These are phyloP conservation scores for Aspergillus sp. DNA, from an alignment of 2,329 filamentous ascomycete genomes.

Conservation along the genomic window DNA sequence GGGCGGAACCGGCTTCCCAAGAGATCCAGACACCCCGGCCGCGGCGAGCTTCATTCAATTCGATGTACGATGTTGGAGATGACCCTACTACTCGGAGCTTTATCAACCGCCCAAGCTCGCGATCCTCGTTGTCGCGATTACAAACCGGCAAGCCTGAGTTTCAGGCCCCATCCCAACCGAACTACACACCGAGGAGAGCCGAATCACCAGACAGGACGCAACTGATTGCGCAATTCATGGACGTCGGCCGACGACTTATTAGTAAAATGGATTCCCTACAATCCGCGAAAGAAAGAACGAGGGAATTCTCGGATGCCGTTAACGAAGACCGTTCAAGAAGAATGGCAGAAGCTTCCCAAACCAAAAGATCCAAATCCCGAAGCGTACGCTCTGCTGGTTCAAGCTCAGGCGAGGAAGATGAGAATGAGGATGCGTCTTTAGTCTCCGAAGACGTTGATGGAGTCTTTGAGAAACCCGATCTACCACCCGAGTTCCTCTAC, in stretches of 20 bases:
- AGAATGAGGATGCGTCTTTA: slow-evolving; percentile 19
- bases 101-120: slow-evolving; percentile 40
- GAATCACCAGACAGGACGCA: slow-evolving; percentile 36
- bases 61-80: slow-evolving; percentile 51
- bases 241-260: slow-evolving; percentile 38
- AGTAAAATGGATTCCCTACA: slow-evolving; percentile 31
- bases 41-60: slow-evolving; percentile 57
- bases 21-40: slow-evolving; percentile 32
- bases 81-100: slow-evolving; percentile 50
- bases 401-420: slow-evolving; percentile 7
- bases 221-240: slow-evolving; percentile 39
- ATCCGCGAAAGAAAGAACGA: slow-evolving; percentile 25
- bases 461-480: slow-evolving; percentile 26
- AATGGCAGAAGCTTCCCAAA: slow-evolving; percentile 22
- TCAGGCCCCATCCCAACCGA: slow-evolving; percentile 20
- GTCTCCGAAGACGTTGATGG: slow-evolving; percentile 23
- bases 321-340: slow-evolving; percentile 31
- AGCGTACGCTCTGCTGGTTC: slow-evolving; percentile 16
- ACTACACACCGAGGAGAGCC: slow-evolving; percentile 6
- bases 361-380: slow-evolving; percentile 11
- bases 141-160: slow-evolving; percentile 39
- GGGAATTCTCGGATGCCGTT: slow-evolving; percentile 28
- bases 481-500: slow-evolving; percentile 44
- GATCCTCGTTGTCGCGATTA: slow-evolving; percentile 45
- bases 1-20: slow-evolving; percentile 18